Conservation (phyloP, 1,284 basidiomycete species). For the Ustilago lituana region DNA sequence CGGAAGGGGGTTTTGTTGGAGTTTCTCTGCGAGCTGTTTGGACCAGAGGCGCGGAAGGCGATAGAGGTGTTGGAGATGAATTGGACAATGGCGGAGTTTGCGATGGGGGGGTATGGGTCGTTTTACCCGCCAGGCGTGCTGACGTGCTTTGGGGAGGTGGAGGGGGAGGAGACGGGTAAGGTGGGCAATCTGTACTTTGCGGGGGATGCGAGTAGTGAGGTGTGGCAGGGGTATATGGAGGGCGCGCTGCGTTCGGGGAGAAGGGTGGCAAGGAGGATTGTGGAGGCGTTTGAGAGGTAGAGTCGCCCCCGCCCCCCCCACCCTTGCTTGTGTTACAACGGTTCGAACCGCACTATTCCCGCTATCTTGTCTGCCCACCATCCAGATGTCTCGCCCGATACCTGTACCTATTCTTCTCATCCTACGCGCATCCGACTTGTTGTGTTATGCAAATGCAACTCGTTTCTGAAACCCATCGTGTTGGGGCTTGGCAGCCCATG, state of each 20-base stretch:
- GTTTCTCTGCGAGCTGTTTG: constrained; percentile 24
- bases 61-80: constrained; percentile 35
- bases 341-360: no score
- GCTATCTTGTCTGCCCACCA: no score
- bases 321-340: no score
- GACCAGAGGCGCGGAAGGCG: constrained; percentile 20
- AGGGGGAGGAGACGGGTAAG: constrained; percentile 31
- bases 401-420: no score
- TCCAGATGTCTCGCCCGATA: no score
- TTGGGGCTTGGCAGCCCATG: no score
- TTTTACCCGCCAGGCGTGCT: constrained; percentile 43
- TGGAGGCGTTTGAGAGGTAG: no score
- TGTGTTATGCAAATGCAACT: no score
- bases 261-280: constrained; percentile 12
- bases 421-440: no score
- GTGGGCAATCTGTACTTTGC: constrained; percentile 40
- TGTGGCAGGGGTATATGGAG: constrained; percentile 49
- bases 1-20: constrained; percentile 26
- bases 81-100: constrained; percentile 35
- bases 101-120: constrained; percentile 40
- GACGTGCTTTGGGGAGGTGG: constrained; percentile 36
- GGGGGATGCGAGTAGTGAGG: constrained; percentile 40
- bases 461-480: no score
- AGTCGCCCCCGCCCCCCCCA: no score
- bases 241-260: constrained; percentile 39